Percentiles rank a stretch among this genome's conserved stretches.
Evolutionary conservation across 2,329 filamentous ascomycete genomes (phyloP).

Genomic region (Fusarium paranaense): DNA sequence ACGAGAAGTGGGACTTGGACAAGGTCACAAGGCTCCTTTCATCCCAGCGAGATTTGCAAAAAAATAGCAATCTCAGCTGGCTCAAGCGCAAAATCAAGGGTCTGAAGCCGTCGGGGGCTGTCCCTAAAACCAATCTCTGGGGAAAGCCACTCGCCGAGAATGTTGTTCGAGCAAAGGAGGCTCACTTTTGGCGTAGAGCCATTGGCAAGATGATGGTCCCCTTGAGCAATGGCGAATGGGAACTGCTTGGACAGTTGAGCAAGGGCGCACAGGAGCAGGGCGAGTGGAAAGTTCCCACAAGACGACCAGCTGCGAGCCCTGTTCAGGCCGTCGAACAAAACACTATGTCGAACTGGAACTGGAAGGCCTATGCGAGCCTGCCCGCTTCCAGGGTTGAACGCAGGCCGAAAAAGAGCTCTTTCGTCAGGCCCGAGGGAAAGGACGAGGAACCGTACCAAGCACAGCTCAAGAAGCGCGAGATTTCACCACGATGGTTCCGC

Average conservation of each 20-base stretch:
- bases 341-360: constrained; percentile 50
- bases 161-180: constrained; percentile 56
- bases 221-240: constrained; percentile 65
- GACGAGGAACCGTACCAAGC: constrained; percentile 54
- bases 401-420: constrained; percentile 44
- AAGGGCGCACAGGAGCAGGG: constrained; percentile 52
- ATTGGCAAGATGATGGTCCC: constrained; percentile 66
- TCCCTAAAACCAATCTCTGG: constrained; percentile 63
- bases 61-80: constrained; percentile 42
- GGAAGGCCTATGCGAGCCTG: constrained; percentile 55
- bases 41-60: constrained; percentile 55
- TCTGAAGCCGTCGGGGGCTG: constrained; percentile 48
- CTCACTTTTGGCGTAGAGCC: constrained; percentile 60
- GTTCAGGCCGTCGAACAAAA: not conserved
- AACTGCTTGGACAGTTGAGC: constrained; percentile 61
- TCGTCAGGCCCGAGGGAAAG: constrained; percentile 24
- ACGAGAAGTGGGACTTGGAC: constrained; percentile 61
- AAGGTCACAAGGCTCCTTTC: constrained; percentile 57
- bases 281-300: constrained; percentile 53
- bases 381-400: constrained; percentile 55
- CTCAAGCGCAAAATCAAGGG: constrained; percentile 39
- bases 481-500: constrained; percentile 57
- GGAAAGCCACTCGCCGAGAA: constrained; percentile 57
- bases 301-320: constrained; percentile 40
- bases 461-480: constrained; percentile 46